Evolutionary conservation across 176 grass and related monocot genomes (phyloP).

Genomic region (Elymus sibiricus): DNA sequence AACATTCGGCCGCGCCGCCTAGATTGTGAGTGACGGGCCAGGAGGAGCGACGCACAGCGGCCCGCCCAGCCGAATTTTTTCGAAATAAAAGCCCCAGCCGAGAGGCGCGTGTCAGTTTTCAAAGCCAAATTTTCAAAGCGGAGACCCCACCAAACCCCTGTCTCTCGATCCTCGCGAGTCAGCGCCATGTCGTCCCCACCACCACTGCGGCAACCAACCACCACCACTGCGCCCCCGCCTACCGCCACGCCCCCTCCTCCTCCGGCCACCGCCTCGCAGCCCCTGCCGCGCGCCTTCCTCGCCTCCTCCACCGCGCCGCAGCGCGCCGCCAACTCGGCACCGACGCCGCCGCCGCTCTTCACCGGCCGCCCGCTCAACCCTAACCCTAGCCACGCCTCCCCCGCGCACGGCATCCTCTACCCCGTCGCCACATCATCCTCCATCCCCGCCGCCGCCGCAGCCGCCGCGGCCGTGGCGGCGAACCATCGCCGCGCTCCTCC

Average conservation of each 20-base stretch:
- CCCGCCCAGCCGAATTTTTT: background rate
- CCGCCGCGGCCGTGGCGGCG: background rate
- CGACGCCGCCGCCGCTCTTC: constrained; percentile 17
- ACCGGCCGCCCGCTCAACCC: constrained; percentile 36
- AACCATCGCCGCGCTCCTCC: constrained; percentile 24
- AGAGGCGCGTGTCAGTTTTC: background rate
- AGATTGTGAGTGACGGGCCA: no score
- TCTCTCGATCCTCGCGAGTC: background rate
- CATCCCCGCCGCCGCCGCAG: background rate
- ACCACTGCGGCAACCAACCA: constrained; percentile 6
- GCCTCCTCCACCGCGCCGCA: constrained; percentile 21
- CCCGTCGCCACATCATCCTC: constrained; percentile 10
- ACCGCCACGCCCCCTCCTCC: constrained; percentile 8
- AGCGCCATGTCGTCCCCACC: constrained; percentile 43
- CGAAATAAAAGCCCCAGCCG: background rate
- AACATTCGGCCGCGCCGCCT: no score
- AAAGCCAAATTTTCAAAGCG: constrained; percentile 27
- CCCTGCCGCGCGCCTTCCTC: constrained; percentile 36
- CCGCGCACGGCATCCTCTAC: constrained; percentile 36
- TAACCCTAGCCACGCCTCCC: constrained; percentile 31
- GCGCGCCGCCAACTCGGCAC: background rate
- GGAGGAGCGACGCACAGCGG: background rate
- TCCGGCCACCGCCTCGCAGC: constrained; percentile 20
- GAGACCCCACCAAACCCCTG: background rate
- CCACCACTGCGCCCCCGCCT: background rate